Evolutionary conservation across 441 rosid genomes (phyloP).

Genomic region (Viola pubescens): DNA sequence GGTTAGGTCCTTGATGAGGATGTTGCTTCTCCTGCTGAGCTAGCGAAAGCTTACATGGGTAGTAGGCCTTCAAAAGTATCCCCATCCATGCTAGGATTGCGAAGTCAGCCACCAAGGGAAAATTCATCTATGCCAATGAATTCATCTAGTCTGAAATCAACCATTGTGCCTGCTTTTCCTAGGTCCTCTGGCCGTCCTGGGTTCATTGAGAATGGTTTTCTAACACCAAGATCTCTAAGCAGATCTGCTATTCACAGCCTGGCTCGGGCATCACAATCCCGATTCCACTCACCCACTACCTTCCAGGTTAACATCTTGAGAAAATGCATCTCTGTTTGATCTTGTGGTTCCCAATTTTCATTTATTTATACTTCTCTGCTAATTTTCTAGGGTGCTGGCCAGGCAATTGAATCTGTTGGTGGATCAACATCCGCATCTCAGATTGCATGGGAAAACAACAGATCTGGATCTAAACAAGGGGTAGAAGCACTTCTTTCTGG

Average conservation of each 20-base stretch:
- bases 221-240: conserved; percentile 74
- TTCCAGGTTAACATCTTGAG: conserved; percentile 38
- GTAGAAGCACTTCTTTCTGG: conserved; percentile 17
- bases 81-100: conserved; percentile 41
- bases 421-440: conserved; percentile 52
- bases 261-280: conserved; percentile 82
- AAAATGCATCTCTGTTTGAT: conserved; percentile 8
- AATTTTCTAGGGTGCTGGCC: conserved; percentile 34
- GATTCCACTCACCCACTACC: conserved; percentile 38
- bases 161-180: conserved; percentile 41
- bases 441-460: conserved; percentile 35
- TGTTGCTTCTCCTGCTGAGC: conserved; percentile 81
- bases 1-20: conserved; percentile 67
- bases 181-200: conserved; percentile 37
- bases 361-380: conserved; percentile 2
- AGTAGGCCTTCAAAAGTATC: conserved; percentile 68
- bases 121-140: conserved; percentile 33
- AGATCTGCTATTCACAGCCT: conserved; percentile 86
- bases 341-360: conserved; percentile 10
- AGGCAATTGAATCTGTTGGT: conserved; percentile 23
- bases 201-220: conserved; percentile 55
- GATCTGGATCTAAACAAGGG: conserved; percentile 59
- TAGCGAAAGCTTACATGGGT: conserved; percentile 95
- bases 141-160: conserved; percentile 35
- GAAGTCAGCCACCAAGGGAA: conserved; percentile 40